Base-by-base conservation (phyloP, 495 filamentous ascomycete genomes). In the Glarea lozoyensis region DNA sequence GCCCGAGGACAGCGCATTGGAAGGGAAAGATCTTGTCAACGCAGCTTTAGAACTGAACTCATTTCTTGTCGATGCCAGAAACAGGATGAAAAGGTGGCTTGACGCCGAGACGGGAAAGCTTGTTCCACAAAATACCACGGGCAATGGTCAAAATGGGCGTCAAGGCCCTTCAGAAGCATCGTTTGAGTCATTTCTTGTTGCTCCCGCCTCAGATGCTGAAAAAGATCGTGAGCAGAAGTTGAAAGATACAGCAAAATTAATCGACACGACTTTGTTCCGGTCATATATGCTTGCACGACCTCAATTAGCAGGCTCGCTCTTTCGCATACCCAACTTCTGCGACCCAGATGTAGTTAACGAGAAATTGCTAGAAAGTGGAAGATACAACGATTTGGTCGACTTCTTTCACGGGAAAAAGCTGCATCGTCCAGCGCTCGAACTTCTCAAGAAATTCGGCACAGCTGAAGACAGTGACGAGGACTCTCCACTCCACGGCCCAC, bases 251-350 rank as follows among this genome's bases (percentile, higher is more conserved):
- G 94, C 88, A 18, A 79, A 70, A 30, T 61, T 94, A 2, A 83
- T 99, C 15, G 92, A 99, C 56, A 97, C 92, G 1, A 88, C 88
- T 2, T 71, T 97, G 1, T 99, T 99, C 65, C 76, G 90, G 18
- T 81, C 86, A 2, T 88, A 92, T 56, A 96, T 97, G 85, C 86
- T 86, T 48, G 84, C 81, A 4, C 81, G 78, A 10, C 92, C 92
- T 4, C 76, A 82, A 1, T 69, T 97, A 1, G 88, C 86, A 21
- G 86, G 84, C 1, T 84, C 88, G 2, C 76, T 99, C 1, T 95
- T 99, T 63, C 87, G 93, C 11, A 87, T 97, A 37, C 81, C 87
- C 58, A 99, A 99, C 58, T 96, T 94, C 60, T 96, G 92, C 53
- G 90, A 97, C 50, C 90, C 92, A 0, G 83, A 85, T 20, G 92